Conservation (phyloP, 345 rosid species). For the Carallia brachiata region DNA sequence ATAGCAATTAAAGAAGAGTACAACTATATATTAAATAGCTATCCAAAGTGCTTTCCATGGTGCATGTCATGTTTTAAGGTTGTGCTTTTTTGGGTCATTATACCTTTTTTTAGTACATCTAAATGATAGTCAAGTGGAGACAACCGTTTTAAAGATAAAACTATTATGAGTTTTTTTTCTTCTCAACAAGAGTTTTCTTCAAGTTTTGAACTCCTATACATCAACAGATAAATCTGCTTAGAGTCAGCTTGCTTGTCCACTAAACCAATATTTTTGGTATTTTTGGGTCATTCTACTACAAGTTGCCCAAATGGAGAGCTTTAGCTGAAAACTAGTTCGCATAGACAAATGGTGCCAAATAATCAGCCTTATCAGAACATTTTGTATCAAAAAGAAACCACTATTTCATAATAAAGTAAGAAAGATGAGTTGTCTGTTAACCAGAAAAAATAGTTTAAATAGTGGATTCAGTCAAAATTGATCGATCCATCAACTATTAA, state of each 20-base stretch:
- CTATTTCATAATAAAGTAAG: not conserved
- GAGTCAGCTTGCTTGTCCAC: too few species aligned
- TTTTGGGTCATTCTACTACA: too few species aligned
- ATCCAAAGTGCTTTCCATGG: not conserved
- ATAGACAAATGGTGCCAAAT: constrained; percentile 9
- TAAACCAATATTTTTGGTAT: too few species aligned
- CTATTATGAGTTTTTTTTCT: too few species aligned
- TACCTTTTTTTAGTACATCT: too few species aligned
- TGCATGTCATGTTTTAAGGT: not conserved
- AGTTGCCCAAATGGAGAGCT: not conserved
- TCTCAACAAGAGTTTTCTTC: too few species aligned
- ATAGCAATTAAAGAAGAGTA: not conserved
- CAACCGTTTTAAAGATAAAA: too few species aligned
- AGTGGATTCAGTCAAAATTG: not conserved
- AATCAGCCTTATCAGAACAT: not conserved
- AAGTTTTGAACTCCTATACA: too few species aligned
- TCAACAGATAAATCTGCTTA: too few species aligned
- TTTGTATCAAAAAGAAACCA: not conserved
- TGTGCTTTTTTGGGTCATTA: not conserved
- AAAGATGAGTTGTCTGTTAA: not conserved
- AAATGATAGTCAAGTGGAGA: too few species aligned
- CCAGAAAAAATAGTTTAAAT: not conserved
- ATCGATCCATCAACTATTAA: not conserved
- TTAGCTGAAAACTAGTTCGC: constrained; percentile 21
- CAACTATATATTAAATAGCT: not conserved